Evolutionary conservation across 1,284 basidiomycete genomes (phyloP).

Genomic region (Bondarzewia mesenterica): DNA sequence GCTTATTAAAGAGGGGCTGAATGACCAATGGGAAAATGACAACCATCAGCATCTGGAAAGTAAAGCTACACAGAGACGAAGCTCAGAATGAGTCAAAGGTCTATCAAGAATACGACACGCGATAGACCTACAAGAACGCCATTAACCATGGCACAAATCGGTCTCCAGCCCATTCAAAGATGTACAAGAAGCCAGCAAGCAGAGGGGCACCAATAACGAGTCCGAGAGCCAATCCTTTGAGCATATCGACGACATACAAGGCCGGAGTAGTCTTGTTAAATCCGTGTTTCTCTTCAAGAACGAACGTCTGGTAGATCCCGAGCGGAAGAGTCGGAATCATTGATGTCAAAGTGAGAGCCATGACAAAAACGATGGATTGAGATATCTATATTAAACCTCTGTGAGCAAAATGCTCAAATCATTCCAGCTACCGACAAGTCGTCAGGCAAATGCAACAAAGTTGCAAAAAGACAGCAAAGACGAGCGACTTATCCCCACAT

Average conservation of each 20-base stretch:
- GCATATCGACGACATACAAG: conserved; percentile 70
- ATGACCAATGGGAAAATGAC: conserved; percentile 86
- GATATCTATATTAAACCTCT: conserved; percentile 49
- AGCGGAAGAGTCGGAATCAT: conserved; percentile 68
- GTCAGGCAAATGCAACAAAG: too few relatives aligned
- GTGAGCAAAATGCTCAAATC: too few relatives aligned
- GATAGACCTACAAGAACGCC: conserved; percentile 63
- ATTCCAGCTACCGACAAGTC: too few relatives aligned
- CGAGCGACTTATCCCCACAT: too few relatives aligned
- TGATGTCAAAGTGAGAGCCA: conserved; percentile 59
- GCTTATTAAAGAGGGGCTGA: conserved; percentile 95
- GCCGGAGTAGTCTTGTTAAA: conserved; percentile 89
- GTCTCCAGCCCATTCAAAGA: conserved; percentile 91
- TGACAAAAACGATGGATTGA: conserved; percentile 78
- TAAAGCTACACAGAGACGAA: conserved; percentile 41
- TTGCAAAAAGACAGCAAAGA: too few relatives aligned
- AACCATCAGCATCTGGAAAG: conserved; percentile 81
- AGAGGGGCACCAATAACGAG: conserved; percentile 82
- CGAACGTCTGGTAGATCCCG: conserved; percentile 83
- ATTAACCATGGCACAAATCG: conserved; percentile 86
- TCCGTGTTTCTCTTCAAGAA: conserved; percentile 90
- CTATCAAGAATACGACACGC: background rate
- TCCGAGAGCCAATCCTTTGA: conserved; percentile 76
- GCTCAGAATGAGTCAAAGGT: background rate
- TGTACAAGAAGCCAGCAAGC: conserved; percentile 78